These are phyloP conservation scores for Rhododendron ferrugineum DNA, from an alignment of 148 eudicot species.

Conservation along the genomic window DNA sequence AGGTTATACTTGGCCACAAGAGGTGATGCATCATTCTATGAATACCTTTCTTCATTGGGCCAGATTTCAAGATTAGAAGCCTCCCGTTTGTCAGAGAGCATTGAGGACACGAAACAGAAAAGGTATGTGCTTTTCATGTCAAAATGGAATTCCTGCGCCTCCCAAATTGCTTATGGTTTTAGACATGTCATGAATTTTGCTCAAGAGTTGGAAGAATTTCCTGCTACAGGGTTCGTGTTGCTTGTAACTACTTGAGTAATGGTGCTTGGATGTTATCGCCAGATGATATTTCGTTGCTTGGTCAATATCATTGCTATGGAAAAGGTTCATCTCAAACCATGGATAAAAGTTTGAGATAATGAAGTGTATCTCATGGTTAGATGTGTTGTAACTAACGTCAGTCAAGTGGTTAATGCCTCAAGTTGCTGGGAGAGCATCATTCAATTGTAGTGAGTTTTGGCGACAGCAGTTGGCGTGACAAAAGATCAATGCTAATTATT, in stretches of 20 bases:
- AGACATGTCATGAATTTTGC: neutral
- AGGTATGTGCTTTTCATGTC: slow-evolving; percentile 34
- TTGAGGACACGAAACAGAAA: slow-evolving; percentile 42
- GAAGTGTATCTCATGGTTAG: neutral
- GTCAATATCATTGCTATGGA: slow-evolving; percentile 30
- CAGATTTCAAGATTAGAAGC: slow-evolving; percentile 74
- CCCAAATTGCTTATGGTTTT: neutral
- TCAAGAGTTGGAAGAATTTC: slow-evolving; percentile 10
- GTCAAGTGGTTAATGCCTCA: neutral
- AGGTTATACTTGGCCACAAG: slow-evolving; percentile 31
- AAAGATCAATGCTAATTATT: neutral
- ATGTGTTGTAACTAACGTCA: neutral
- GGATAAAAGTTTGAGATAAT: slow-evolving; percentile 15
- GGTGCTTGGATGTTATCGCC: slow-evolving; percentile 52
- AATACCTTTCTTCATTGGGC: slow-evolving; percentile 33
- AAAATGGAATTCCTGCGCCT: neutral
- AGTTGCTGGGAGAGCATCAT: neutral
- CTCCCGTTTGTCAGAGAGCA: slow-evolving; percentile 50
- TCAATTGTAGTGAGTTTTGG: neutral
- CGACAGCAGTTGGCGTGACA: neutral
- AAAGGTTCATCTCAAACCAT: slow-evolving; percentile 22
- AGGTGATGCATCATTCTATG: slow-evolving; percentile 16
- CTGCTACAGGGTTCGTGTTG: slow-evolving; percentile 47
- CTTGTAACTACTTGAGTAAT: slow-evolving; percentile 59
- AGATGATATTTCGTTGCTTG: slow-evolving; percentile 57